Base-by-base conservation (phyloP, 177 flowering plant genomes). In the Vitis hybrid region DNA sequence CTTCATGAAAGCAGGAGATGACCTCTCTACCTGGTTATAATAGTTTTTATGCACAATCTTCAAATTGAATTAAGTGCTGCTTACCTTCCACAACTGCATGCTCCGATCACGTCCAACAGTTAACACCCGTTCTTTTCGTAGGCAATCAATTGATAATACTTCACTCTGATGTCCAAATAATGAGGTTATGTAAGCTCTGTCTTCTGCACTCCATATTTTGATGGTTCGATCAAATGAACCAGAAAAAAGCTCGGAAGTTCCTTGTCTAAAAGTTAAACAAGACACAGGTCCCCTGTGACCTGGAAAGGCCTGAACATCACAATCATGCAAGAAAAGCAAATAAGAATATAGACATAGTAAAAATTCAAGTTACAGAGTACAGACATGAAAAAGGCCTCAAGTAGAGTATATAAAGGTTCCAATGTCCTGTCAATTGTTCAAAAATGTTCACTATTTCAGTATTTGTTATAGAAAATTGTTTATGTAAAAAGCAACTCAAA, bases 111-210 rank as follows among this genome's bases (percentile, higher is more conserved):
- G 97, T 56, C 98, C 99, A 79, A 78, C 97, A 69, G 97, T 83
- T 80, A 96, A 73, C 4, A 87, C 74, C 3, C 96, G 84, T 74
- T 96, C 99, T 76, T 89, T 91, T 56, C 93, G 71, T 74, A 94
- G 72, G 79, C 95, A 89, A 78, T 94, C 97, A 76, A 94, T 77
- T 14, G 85, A 69, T 64, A 96, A 72, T 30, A 96, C 80, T 68
- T 96, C 99, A 82, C 90, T 86, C 79, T 91, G 91, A 75, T 94
- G 98, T 68, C 99, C 98, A 87, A 86, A 89, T 70, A 92, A 76
- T 57, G 97, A 81, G 67, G 78, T 81, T 80, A 94, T 81, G 74
- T 88, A 92, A 73, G 94, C 80, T 79, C 93, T 84, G 62, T 96
- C 99, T 70, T 94, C 98, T 4, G 62, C 91, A 80, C 92, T 94